A percentile compares a stretch with the other conserved stretches of the same genome.
These are phyloP conservation scores for Zygoascus sp. DNA, from an alignment of 1,139 yeast genomes.

Conservation along the genomic window DNA sequence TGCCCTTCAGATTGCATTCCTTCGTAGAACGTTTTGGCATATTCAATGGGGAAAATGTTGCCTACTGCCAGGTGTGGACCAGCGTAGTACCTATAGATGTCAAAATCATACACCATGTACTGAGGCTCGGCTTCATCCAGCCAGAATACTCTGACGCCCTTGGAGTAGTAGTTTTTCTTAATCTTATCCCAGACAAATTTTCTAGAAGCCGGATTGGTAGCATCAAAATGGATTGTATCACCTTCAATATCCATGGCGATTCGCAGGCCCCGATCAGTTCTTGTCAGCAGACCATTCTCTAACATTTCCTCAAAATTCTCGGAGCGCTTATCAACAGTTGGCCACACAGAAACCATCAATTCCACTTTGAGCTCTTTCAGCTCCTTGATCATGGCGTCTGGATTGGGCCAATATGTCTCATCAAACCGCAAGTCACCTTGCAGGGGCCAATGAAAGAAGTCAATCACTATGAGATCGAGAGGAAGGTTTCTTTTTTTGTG, in stretches of 20 bases:
- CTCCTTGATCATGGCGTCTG: constrained; percentile 19
- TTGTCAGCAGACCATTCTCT: constrained; percentile 17
- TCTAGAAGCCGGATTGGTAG: constrained; percentile 20
- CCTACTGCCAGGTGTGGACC: constrained; percentile 17
- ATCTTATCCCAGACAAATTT: constrained; percentile 19
- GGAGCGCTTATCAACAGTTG: constrained; percentile 18
- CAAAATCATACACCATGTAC: constrained; percentile 19
- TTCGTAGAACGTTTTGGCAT: constrained; percentile 19
- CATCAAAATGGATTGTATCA: constrained; percentile 15
- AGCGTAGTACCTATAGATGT: constrained; percentile 17
- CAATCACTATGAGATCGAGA: constrained; percentile 19
- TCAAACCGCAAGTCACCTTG: constrained; percentile 21
- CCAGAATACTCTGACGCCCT: constrained; percentile 19
- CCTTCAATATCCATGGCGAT: constrained; percentile 18
- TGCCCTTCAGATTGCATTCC: constrained; percentile 17
- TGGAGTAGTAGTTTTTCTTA: constrained; percentile 16
- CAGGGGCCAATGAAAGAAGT: constrained; percentile 20
- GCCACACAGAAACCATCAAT: constrained; percentile 22
- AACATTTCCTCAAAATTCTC: constrained; percentile 20
- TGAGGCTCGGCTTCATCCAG: constrained; percentile 22
- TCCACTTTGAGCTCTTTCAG: constrained; percentile 16
- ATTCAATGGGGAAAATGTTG: constrained; percentile 19
- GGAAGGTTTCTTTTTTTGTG: constrained; percentile 17
- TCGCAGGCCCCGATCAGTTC: constrained; percentile 19
- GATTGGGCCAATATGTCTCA: constrained; percentile 21